Conservation (phyloP, 495 filamentous ascomycete genomes). For the Neurospora sp. region DNA sequence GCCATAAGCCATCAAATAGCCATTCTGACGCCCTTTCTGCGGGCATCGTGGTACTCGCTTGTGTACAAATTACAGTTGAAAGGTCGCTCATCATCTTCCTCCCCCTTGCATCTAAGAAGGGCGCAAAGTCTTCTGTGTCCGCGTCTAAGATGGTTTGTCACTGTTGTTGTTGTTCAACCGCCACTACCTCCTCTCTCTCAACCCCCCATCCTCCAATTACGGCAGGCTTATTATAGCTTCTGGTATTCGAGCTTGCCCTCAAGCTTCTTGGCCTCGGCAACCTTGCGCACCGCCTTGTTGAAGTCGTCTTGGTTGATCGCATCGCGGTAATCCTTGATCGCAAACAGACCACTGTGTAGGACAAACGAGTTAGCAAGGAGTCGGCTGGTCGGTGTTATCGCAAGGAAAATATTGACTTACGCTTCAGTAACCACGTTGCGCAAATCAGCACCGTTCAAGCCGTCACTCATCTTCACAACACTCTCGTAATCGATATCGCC, state of each 20-base stretch:
- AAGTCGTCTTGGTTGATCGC: slow-evolving; percentile 97
- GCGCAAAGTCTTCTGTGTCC: neutral
- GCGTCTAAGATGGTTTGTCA: neutral
- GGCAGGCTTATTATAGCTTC: slow-evolving; percentile 60
- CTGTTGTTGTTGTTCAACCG: neutral
- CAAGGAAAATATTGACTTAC: slow-evolving; percentile 44
- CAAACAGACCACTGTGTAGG: slow-evolving; percentile 67
- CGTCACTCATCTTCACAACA: slow-evolving; percentile 99
- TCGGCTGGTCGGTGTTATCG: neutral
- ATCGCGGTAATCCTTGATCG: slow-evolving; percentile 95
- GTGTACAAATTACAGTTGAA: neutral
- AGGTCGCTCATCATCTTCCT: neutral
- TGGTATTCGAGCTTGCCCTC: slow-evolving; percentile 97
- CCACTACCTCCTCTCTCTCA: neutral
- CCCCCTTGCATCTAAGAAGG: neutral
- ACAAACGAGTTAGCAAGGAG: slow-evolving; percentile 15
- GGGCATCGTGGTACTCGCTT: neutral
- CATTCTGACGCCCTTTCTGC: neutral
- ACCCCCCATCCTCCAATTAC: neutral
- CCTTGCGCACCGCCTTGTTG: slow-evolving; percentile 95
- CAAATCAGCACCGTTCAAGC: slow-evolving; percentile 93
- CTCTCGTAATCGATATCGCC: slow-evolving; percentile 99
- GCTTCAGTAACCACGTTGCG: slow-evolving; percentile 98
- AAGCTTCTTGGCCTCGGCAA: slow-evolving; percentile 94
- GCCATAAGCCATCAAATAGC: neutral